These are phyloP conservation scores for Trametes cinnabarina DNA, from an alignment of 768 basidiomycete species.

Conservation along the genomic window DNA sequence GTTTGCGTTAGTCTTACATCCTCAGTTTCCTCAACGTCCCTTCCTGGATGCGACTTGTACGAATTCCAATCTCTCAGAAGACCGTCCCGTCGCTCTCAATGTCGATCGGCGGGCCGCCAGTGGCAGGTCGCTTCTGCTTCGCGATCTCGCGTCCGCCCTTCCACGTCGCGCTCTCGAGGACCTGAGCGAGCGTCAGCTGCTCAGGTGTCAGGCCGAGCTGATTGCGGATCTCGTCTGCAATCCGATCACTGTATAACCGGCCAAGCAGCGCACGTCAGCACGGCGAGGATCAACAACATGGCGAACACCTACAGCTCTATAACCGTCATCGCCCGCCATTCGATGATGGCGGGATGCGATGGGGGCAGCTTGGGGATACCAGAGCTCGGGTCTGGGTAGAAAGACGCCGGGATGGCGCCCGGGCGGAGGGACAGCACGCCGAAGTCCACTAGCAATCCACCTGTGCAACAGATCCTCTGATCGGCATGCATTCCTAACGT, in stretches of 20 bases:
- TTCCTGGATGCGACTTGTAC: too few relatives aligned
- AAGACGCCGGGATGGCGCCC: slow-evolving; percentile 42
- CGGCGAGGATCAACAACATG: neutral
- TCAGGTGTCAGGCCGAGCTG: slow-evolving; percentile 49
- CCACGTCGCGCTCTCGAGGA: slow-evolving; percentile 95
- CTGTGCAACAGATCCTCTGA: slow-evolving; percentile 44
- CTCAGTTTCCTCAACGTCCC: neutral
- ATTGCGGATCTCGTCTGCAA: slow-evolving; percentile 65
- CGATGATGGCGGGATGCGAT: slow-evolving; percentile 87
- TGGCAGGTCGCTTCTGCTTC: slow-evolving; percentile 64
- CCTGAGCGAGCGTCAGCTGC: slow-evolving; percentile 76
- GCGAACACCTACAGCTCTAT: slow-evolving; percentile 70
- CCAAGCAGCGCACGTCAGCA: neutral
- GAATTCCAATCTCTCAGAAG: slow-evolving; percentile 41
- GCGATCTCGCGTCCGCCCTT: slow-evolving; percentile 95
- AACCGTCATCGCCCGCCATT: slow-evolving; percentile 96
- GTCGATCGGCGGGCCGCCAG: slow-evolving; percentile 82
- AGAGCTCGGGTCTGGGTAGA: slow-evolving; percentile 44
- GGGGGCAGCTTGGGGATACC: slow-evolving; percentile 64
- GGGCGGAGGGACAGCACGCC: slow-evolving; percentile 73
- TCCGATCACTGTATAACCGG: slow-evolving; percentile 60
- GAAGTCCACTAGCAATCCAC: slow-evolving; percentile 85
- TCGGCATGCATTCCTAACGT: neutral
- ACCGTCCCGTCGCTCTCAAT: slow-evolving; percentile 85
- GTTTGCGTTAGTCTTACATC: neutral